Evolutionary conservation across 495 filamentous ascomycete genomes (phyloP).

Genomic region (Hypoxylon fuscum): DNA sequence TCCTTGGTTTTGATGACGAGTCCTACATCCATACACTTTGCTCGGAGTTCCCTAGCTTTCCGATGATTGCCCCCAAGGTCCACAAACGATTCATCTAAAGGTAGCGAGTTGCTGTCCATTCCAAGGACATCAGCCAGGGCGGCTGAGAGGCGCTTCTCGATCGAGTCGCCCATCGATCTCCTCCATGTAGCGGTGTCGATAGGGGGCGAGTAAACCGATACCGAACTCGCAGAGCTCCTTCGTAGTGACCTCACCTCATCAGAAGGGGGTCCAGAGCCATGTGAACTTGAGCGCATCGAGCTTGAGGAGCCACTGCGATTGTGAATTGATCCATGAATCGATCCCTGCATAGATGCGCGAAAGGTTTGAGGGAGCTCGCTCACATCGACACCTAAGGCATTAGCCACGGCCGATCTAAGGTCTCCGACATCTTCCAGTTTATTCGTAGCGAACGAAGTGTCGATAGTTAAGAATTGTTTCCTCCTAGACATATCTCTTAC

Average conservation of each 20-base stretch:
- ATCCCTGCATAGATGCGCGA: constrained; percentile 7
- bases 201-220: constrained; percentile 23
- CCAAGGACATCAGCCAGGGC: constrained; percentile 48
- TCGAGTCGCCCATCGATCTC: constrained; percentile 29
- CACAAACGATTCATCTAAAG: constrained; percentile 48
- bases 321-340: constrained; percentile 7
- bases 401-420: constrained; percentile 36
- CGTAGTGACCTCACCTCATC: background rate
- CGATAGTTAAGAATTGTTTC: constrained; percentile 4
- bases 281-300: constrained; percentile 21
- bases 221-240: constrained; percentile 12
- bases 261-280: background rate
- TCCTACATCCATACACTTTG: constrained; percentile 47
- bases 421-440: constrained; percentile 10
- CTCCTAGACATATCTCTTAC: constrained; percentile 2
- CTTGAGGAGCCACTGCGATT: constrained; percentile 10
- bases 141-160: constrained; percentile 44
- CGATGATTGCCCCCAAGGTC: constrained; percentile 52
- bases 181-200: constrained; percentile 20
- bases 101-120: constrained; percentile 33
- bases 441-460: constrained; percentile 12
- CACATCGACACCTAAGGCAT: constrained; percentile 37
- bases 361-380: constrained; percentile 36
- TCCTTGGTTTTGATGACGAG: constrained; percentile 50
- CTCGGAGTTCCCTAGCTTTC: constrained; percentile 46